Evolutionary conservation across 179 eudicot genomes (phyloP), one percentile per base, ranked within the genome.

Genomic region (Beta lomatogona): DNA sequence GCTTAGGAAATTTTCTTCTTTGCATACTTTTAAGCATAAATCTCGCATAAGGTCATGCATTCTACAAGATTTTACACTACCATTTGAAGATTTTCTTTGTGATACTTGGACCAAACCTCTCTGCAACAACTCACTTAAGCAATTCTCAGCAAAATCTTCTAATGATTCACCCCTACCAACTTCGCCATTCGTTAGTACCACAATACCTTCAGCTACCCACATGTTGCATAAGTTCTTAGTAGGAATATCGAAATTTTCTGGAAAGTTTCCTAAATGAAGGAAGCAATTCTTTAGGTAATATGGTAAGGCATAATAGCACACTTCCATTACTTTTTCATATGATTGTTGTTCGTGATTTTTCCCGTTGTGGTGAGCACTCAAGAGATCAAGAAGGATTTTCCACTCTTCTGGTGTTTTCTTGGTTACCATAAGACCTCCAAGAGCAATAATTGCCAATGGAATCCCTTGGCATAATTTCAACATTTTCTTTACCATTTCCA

Each of bases 151-250:
- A 19, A 88, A 71, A 46, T 83, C 81, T 75, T 84, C 85, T 71
- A 83, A 68, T 52, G 88, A 65, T 52, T 72, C 75, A 73, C 45
- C 83, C 46, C 64, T 79, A 28, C 64, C 31, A 77, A 76, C 60
- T 70, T 77, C 57, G 0, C 67, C 78, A 57, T 72, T 53, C 68
- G 70, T 61, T 0, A 57, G 44, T 3, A 86, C 67, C 22, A 85
- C 69, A 9, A 86, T 36, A 21, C 91, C 91, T 81, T 89, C 90
- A 64, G 87, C 87, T 36, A 79, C 53, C 89, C 90, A 89, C 79
- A 87, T 60, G 61, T 77, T 80, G 71, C 78, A 84, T 44, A 89
- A 41, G 50, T 18, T 78, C 71, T 70, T 85, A 41, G 83, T 82
- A 28, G 84, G 77, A 45, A 89, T 84, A 65, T 89, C 85, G 53